A percentile compares a stretch with the other conserved stretches of the same genome.
phyloP scores from a whole-genome alignment of 441 rosid genomes.

The Syzygium syzygioides region DNA sequence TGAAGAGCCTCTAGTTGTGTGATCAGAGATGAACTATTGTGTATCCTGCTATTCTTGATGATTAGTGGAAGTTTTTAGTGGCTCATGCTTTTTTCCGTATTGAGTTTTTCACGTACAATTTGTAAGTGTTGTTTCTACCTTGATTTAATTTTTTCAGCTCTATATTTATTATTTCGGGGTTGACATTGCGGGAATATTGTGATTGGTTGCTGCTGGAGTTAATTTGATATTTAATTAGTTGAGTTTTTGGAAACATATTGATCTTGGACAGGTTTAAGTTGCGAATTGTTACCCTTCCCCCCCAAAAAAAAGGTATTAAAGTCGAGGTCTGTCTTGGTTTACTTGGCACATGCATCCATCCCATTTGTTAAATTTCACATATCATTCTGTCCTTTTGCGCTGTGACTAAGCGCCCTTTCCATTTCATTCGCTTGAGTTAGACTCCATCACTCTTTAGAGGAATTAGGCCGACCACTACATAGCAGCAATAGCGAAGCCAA shows the following conservation, averaged over 20 bases:
- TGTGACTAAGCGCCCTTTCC: neutral
- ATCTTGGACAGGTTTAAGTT: neutral
- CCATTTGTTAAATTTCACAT: neutral
- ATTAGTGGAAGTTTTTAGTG: neutral
- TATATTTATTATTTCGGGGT: neutral
- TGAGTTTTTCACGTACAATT: neutral
- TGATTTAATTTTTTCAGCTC: neutral
- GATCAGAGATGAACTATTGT: neutral
- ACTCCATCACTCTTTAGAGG: too few relatives aligned
- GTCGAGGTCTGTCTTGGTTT: neutral
- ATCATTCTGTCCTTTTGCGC: neutral
- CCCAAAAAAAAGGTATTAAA: neutral
- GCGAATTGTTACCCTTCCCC: neutral
- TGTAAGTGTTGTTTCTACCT: accelerated
- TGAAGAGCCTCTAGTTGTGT: neutral
- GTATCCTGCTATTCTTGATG: neutral
- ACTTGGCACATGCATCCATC: neutral
- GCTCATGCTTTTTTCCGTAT: neutral
- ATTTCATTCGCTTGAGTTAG: too few relatives aligned
- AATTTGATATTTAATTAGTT: neutral
- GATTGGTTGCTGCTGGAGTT: neutral
- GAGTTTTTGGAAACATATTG: neutral
- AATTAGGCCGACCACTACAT: too few relatives aligned
- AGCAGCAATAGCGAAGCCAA: too few relatives aligned
- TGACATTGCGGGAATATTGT: neutral